Conservation (phyloP, 345 rosid genomes). For the Dipteronia dyeriana region DNA sequence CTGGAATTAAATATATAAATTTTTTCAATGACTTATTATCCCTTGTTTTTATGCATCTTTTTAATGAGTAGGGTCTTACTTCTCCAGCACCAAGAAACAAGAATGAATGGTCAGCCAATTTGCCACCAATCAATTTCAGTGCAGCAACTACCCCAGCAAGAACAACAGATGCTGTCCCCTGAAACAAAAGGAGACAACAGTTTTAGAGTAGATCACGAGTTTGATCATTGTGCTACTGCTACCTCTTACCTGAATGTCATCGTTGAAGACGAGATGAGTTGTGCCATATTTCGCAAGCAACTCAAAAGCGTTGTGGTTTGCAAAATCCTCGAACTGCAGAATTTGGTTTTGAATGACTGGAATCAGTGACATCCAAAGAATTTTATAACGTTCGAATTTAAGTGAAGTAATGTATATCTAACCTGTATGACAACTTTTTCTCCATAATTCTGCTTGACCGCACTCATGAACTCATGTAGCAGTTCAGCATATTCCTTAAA, state of each 20-base stretch:
- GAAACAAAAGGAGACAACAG: conserved; percentile 22
- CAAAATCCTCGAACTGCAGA: conserved; percentile 94
- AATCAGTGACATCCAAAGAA: conserved; percentile 3
- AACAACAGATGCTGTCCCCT: conserved; percentile 97
- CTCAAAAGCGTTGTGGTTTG: conserved; percentile 93
- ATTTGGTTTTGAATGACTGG: neutral
- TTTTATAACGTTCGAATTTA: neutral
- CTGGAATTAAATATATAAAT: neutral
- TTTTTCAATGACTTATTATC: neutral
- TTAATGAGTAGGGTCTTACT: conserved; percentile 37
- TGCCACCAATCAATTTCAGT: conserved; percentile 63
- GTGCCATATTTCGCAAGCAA: conserved; percentile 73
- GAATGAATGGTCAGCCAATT: conserved; percentile 73
- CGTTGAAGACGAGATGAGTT: conserved; percentile 91
- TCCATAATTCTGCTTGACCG: conserved; percentile 90
- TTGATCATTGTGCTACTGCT: neutral
- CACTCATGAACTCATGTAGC: conserved; percentile 82
- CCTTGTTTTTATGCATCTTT: neutral
- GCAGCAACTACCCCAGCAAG: conserved; percentile 87
- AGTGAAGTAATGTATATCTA: neutral
- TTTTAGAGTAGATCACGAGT: neutral
- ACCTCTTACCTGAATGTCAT: conserved; percentile 78
- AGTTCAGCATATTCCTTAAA: conserved; percentile 77
- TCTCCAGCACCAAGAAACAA: conserved; percentile 98
- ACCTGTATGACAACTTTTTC: conserved; percentile 92